These are phyloP conservation scores for Oligophagozyma castellii DNA, from an alignment of 1,139 yeast genomes.

Conservation along the genomic window DNA sequence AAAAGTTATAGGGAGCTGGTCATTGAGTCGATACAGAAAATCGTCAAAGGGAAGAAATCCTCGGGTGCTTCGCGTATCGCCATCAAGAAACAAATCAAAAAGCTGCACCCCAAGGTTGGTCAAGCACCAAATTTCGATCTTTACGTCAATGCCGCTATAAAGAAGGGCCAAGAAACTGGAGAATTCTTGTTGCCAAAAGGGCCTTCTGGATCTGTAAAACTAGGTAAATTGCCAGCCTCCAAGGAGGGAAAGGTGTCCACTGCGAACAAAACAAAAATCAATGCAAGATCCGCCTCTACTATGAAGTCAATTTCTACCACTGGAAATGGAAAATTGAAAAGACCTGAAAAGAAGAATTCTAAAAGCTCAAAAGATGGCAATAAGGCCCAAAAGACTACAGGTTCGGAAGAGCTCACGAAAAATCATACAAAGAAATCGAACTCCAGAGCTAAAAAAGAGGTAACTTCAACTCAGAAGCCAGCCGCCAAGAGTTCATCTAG, in stretches of 20 bases:
- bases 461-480: conserved; percentile 4
- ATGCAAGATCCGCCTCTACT: conserved; percentile 6
- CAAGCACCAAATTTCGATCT: conserved; percentile 54
- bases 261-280: conserved; percentile 15
- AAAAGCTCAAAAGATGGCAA: background rate
- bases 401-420: no score
- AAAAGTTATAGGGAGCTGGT: conserved; percentile 51
- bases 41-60: conserved; percentile 71
- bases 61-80: conserved; percentile 83
- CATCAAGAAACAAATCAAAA: conserved; percentile 53
- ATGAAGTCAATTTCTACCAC: conserved; percentile 10
- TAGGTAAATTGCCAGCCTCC: conserved; percentile 10
- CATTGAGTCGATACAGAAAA: conserved; percentile 52
- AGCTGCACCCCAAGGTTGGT: conserved; percentile 33
- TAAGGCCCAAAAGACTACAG: conserved; percentile 1
- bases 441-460: conserved; percentile 1
- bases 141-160: conserved; percentile 66
- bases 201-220: conserved; percentile 30
- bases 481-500: conserved; percentile 4
- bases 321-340: conserved; percentile 8
- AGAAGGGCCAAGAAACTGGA: conserved; percentile 69
- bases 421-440: conserved; percentile 2
- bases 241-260: conserved; percentile 26
- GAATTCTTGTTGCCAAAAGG: conserved; percentile 82
- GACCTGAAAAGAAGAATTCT: conserved; percentile 2